Evolutionary conservation across 345 rosid genomes (phyloP).

Genomic region (Excoecaria cochinchinensis): DNA sequence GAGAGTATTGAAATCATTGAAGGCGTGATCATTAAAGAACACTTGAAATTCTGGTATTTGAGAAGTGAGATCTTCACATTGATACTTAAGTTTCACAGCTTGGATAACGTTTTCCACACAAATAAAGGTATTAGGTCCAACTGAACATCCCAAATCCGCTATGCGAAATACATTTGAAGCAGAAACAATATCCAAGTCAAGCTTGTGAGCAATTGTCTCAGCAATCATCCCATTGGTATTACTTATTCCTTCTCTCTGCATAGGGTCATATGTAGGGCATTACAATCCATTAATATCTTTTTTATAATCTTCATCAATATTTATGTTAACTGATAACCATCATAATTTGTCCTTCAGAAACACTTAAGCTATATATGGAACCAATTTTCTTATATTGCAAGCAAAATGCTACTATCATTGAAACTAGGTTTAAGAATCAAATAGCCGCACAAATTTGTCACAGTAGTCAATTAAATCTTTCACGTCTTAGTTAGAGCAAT

Average conservation of each 20-base stretch:
- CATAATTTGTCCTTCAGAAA: no score
- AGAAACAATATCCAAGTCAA: conserved; percentile 40
- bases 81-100: conserved; percentile 29
- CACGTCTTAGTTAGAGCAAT: no score
- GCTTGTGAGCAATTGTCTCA: conserved; percentile 40
- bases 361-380: no score
- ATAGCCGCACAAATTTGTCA: no score
- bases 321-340: no score
- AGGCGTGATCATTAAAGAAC: conserved; percentile 45
- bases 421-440: no score
- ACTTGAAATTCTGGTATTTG: conserved; percentile 44
- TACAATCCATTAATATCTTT: no score
- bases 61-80: conserved; percentile 16
- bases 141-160: conserved; percentile 75
- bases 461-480: no score
- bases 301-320: no score
- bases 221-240: conserved; percentile 40
- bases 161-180: conserved; percentile 34
- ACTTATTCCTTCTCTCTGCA: conserved; percentile 41
- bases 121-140: conserved; percentile 56
- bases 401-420: no score
- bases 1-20: conserved; percentile 60
- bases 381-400: no score
- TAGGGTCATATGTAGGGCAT: background rate
- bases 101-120: conserved; percentile 43